Conservation (phyloP, 2,329 filamentous ascomycete genomes). For the Trichoderma sp. region DNA sequence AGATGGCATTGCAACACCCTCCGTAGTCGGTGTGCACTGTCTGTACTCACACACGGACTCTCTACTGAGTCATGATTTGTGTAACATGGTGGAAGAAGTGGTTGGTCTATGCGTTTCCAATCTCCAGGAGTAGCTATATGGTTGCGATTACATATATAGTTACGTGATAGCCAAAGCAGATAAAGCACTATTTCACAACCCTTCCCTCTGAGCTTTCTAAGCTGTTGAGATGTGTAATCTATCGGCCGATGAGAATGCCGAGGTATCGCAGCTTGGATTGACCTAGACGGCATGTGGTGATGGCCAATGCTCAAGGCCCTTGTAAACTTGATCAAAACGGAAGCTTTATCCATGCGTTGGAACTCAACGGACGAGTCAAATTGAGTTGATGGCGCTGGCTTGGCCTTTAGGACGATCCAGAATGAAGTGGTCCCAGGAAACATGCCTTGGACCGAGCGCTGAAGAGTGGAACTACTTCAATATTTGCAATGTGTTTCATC, state of each 20-base stretch:
- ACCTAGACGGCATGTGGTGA: neutral
- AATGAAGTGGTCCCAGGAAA: neutral
- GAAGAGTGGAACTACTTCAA: rapidly evolving
- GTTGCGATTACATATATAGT: neutral
- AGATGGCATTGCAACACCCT: neutral
- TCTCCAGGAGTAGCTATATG: neutral
- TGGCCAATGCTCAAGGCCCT: neutral
- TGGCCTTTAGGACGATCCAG: neutral
- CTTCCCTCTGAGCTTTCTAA: neutral
- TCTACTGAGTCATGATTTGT: neutral
- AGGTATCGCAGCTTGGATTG: neutral
- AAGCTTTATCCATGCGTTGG: neutral
- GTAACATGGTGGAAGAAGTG: neutral
- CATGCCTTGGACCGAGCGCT: neutral
- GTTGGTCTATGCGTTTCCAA: neutral
- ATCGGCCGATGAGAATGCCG: neutral
- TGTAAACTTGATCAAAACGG: neutral
- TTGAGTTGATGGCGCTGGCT: neutral
- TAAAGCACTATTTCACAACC: neutral
- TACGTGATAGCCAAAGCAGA: neutral
- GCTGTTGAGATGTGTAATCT: neutral
- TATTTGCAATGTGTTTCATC: neutral
- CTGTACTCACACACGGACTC: neutral
- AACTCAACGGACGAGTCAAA: neutral
- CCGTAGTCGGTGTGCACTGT: constrained; percentile 1